These are phyloP conservation scores for Plantago elongata DNA, from an alignment of 257 asterid genomes.

Conservation along the genomic window DNA sequence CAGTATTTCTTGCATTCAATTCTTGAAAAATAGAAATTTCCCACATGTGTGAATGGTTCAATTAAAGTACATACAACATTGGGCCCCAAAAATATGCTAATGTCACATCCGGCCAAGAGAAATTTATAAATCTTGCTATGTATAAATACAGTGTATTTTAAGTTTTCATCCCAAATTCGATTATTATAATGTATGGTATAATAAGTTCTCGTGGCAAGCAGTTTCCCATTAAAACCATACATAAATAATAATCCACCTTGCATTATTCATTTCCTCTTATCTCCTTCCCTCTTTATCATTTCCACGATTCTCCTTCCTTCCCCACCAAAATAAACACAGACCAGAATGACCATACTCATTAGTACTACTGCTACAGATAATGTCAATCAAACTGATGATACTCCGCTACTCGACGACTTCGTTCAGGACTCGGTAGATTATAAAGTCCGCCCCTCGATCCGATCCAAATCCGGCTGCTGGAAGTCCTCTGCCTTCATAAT, in stretches of 20 bases:
- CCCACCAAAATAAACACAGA: not conserved
- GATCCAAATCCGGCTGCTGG: slow-evolving; percentile 11
- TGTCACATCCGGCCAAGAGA: no score
- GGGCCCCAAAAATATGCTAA: no score
- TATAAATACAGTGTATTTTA: no score
- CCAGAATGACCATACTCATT: not conserved
- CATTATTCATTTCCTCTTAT: slow-evolving; percentile 6
- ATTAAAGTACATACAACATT: no score
- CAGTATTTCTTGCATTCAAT: no score
- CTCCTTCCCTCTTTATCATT: slow-evolving; percentile 3
- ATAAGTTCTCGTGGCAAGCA: no score
- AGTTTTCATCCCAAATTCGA: no score
- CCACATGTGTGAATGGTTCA: no score
- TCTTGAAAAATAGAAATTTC: no score
- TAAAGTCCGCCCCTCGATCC: slow-evolving; percentile 2
- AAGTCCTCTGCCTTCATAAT: slow-evolving; percentile 7
- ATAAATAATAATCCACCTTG: not conserved
- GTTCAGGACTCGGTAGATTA: slow-evolving; percentile 6
- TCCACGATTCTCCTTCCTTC: not conserved
- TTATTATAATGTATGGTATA: no score
- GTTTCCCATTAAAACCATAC: no score
- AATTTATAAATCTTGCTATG: no score
- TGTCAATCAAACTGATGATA: not conserved
- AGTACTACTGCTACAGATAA: not conserved
- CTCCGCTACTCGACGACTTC: not conserved